phyloP scores from a whole-genome alignment of 495 filamentous ascomycete genomes.

The Neohortaea acidophila region DNA sequence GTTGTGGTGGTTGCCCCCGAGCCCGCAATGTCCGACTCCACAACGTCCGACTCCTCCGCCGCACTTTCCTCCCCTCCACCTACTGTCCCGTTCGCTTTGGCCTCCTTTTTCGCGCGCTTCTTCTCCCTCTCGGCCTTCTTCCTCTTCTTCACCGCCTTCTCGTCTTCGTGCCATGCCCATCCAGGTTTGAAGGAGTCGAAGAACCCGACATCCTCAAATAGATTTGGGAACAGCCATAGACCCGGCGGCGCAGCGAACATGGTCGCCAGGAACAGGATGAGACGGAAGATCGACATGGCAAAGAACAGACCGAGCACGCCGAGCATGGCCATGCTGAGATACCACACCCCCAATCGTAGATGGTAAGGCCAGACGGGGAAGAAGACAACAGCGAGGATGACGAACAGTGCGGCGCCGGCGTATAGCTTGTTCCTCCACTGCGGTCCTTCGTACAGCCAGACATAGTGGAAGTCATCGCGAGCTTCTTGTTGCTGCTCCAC shows the following conservation, averaged over 20 bases:
- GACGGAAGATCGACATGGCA: conserved; percentile 87
- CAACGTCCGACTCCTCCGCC: conserved; percentile 6
- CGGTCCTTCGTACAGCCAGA: conserved; percentile 89
- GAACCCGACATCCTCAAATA: conserved; percentile 98
- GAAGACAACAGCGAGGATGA: conserved; percentile 76
- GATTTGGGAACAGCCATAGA: conserved; percentile 92
- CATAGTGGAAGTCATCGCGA: conserved; percentile 78
- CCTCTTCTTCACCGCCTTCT: conserved; percentile 17
- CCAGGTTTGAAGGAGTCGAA: conserved; percentile 92
- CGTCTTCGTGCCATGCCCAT: conserved; percentile 94
- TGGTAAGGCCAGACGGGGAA: conserved; percentile 95
- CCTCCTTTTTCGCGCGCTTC: conserved; percentile 15
- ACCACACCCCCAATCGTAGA: conserved; percentile 89
- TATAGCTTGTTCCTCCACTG: conserved; percentile 89
- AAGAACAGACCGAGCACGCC: conserved; percentile 90
- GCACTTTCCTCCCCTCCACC: conserved; percentile 2
- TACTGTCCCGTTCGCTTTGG: conserved; percentile 9
- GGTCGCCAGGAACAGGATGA: conserved; percentile 89
- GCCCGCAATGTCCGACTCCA: conserved; percentile 2
- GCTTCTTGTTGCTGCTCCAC: conserved; percentile 96
- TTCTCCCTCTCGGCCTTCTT: conserved; percentile 18
- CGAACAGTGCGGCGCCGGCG: conserved; percentile 61
- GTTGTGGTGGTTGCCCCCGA: conserved; percentile 3
- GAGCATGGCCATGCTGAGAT: conserved; percentile 88
- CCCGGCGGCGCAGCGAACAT: conserved; percentile 74